These are phyloP conservation scores for Xylaria intraflava DNA, from an alignment of 495 filamentous ascomycete genomes.

Conservation along the genomic window DNA sequence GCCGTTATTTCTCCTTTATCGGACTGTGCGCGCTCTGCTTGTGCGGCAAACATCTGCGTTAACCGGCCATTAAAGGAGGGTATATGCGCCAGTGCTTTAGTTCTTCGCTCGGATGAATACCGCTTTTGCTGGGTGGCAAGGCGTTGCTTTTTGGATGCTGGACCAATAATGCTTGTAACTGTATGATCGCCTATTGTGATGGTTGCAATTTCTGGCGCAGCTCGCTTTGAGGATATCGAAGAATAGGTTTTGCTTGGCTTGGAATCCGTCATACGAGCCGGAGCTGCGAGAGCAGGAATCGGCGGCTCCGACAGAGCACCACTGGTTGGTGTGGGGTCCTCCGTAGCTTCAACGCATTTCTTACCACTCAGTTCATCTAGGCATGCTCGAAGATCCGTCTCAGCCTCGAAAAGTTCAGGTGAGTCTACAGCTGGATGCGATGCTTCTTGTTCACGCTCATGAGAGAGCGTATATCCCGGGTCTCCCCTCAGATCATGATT, in stretches of 20 bases:
- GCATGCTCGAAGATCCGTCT: conserved; percentile 17
- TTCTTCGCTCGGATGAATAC: conserved; percentile 11
- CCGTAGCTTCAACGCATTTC: background rate
- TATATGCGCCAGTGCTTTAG: conserved; percentile 20
- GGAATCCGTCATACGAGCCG: conserved; percentile 30
- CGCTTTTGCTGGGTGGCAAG: conserved; percentile 11
- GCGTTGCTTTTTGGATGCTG: conserved; percentile 35
- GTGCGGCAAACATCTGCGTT: conserved; percentile 64
- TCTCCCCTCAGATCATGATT: conserved; percentile 7
- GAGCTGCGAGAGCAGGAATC: conserved; percentile 32
- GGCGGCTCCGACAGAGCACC: conserved; percentile 18
- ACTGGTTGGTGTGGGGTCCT: background rate
- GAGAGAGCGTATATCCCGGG: conserved; percentile 5
- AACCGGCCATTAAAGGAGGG: conserved; percentile 61
- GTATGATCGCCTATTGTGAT: conserved; percentile 83
- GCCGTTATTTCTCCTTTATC: conserved; percentile 21
- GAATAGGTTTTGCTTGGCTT: conserved; percentile 13
- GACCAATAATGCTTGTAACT: conserved; percentile 50
- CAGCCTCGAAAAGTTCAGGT: conserved; percentile 7
- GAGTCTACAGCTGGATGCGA: background rate
- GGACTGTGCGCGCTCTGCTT: conserved; percentile 40
- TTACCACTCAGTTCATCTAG: conserved; percentile 14
- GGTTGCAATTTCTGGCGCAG: conserved; percentile 67
- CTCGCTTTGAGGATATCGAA: conserved; percentile 44
- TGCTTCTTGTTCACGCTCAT: conserved; percentile 7